phyloP scores from a whole-genome alignment of 2,329 filamentous ascomycete species.

The Diaporthe citriasiana region DNA sequence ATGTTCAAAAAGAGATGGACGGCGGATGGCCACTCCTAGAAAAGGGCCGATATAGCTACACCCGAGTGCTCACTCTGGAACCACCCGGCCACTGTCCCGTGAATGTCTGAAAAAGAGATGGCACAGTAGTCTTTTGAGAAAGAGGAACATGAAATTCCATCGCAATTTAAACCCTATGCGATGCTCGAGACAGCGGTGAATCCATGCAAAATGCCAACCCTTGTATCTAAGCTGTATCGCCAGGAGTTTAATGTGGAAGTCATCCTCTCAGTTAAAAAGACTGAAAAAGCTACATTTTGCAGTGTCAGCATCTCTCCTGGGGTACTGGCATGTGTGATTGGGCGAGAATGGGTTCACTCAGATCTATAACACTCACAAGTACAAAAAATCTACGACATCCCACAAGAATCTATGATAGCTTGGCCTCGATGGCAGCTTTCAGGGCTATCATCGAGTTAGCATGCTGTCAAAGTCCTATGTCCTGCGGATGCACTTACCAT shows the following conservation, averaged over 20 bases:
- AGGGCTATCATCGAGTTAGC: conserved; percentile 54
- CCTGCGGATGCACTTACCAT: conserved; percentile 67
- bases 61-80: background rate
- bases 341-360: background rate
- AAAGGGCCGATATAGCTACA: conserved; percentile 24
- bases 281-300: background rate
- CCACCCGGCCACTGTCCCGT: conserved; percentile 1
- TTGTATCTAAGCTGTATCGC: conserved; percentile 33
- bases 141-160: conserved; percentile 6
- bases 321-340: too few relatives aligned
- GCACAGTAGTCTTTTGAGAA: background rate
- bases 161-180: conserved; percentile 1
- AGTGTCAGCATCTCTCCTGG: background rate
- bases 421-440: conserved; percentile 56
- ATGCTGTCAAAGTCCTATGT: background rate
- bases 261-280: background rate
- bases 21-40: conserved; percentile 6
- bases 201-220: conserved; percentile 16
- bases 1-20: background rate
- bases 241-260: background rate
- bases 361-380: background rate
- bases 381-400: background rate
- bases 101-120: background rate
- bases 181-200: conserved; percentile 29
- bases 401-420: conserved; percentile 25